Base-by-base conservation (phyloP, 345 rosid species). In the Heritiera fomes region DNA sequence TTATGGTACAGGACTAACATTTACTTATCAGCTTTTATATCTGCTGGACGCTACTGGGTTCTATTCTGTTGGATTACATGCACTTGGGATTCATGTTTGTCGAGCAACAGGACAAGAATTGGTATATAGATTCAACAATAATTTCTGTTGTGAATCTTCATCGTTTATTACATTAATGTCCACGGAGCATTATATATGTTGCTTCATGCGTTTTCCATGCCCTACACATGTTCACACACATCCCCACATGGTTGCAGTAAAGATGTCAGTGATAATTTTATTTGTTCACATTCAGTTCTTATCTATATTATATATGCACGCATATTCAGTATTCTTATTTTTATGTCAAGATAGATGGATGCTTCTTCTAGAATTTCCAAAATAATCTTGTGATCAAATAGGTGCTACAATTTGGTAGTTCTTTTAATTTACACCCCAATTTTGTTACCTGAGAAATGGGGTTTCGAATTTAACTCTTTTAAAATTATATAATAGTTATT, bases 101-200 rank as follows among this genome's bases (percentile, higher is more conserved):
- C 95, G 99, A 86, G 99, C 98, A 61, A 93, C 99, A 50, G 99
- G 98, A 56, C 98, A 97, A 89, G 99, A 97, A 83, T 86, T 97
- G 98, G 98, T 92, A 91, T 70, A 5, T 18, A 49, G 30, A 78
- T 55, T 79, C 65, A 73, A 40, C 43, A 15, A 60, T 69, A 68
- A 40, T 75, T 63, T 64, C 43, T 83, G 23, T 59, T 46, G 23
- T 45, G 34, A 14, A 77, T 67, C 71, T 81, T 38, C n/a, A 8
- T 56, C 71, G 49, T 45, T 75, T 62, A 65, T 49, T 32, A 18
- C 20, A 65, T 11, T 38, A 63, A 17, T 12, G 13, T 49, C 34
- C 34, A 32, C 65, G 73, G 12, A 14, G 63, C 60, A 76, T 15
- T n/a, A 30, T 50, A 18, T 32, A 12, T 65, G 68, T 76, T 46